These are phyloP conservation scores for Carex myosuroides DNA, from an alignment of 176 grass and related monocot genomes.

Conservation along the genomic window DNA sequence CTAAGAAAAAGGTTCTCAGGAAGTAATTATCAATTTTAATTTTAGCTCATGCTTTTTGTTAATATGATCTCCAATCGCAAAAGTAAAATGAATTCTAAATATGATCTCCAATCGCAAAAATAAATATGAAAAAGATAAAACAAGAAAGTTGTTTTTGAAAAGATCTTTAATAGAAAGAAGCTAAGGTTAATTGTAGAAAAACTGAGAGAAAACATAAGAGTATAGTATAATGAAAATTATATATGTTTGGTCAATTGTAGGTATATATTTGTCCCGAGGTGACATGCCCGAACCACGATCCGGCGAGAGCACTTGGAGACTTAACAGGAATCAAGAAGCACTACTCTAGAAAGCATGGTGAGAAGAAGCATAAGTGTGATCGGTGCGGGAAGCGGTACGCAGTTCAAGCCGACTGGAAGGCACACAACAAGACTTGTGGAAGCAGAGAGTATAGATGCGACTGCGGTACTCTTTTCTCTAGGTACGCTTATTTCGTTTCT, in stretches of 20 bases:
- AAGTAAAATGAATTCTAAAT: neutral
- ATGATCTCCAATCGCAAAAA: neutral
- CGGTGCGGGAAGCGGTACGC: constrained; percentile 19
- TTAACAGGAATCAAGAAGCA: constrained; percentile 26
- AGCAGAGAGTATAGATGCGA: constrained; percentile 24
- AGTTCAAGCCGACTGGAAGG: constrained; percentile 21
- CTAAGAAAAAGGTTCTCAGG: constrained; percentile 19
- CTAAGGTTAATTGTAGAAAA: neutral
- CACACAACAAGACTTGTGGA: constrained; percentile 21
- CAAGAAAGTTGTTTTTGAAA: neutral
- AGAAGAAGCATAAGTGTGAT: constrained; percentile 21
- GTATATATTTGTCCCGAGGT: constrained; percentile 19
- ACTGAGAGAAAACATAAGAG: neutral
- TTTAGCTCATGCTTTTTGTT: neutral
- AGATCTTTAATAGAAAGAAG: neutral
- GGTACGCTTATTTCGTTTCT: neutral
- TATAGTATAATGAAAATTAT: neutral
- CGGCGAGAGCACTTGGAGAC: constrained; percentile 10
- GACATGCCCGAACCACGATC: constrained; percentile 12
- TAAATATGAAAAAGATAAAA: neutral
- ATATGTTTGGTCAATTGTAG: constrained; percentile 9
- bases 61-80: neutral
- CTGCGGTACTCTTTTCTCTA: constrained; percentile 22
- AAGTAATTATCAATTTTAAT: neutral
- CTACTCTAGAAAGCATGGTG: constrained; percentile 20